Evolutionary conservation across 106 monocot species (phyloP).

Genomic region (Dendrobium officinale): DNA sequence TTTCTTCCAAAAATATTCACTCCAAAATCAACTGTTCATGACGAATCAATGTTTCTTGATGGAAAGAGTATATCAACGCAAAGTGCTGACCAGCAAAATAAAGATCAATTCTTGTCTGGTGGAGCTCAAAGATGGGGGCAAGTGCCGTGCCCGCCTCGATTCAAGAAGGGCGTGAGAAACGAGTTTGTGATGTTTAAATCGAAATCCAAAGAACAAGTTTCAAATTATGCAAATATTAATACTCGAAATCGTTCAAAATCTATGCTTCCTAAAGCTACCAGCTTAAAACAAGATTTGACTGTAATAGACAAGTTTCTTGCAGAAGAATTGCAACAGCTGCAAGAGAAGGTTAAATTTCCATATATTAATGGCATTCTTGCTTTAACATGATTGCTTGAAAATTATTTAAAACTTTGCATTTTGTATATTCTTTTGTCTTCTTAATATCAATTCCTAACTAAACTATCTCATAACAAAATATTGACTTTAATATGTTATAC

Average conservation of each 20-base stretch:
- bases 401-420: neutral
- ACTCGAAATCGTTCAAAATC: neutral
- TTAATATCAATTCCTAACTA: neutral
- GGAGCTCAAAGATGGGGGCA: conserved; percentile 59
- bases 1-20: conserved; percentile 28
- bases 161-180: conserved; percentile 16
- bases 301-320: conserved; percentile 32
- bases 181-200: conserved; percentile 8
- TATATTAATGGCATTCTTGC: neutral
- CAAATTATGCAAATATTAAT: conserved; percentile 8
- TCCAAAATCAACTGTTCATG: conserved; percentile 24
- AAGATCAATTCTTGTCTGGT: conserved; percentile 5
- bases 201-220: conserved; percentile 10
- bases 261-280: conserved; percentile 9
- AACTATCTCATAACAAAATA: too few relatives aligned
- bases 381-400: neutral
- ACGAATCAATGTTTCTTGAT: conserved; percentile 16
- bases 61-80: conserved; percentile 9
- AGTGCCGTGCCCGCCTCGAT: conserved; percentile 58
- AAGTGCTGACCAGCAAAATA: conserved; percentile 8
- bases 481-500: too few relatives aligned
- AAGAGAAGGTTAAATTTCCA: conserved; percentile 22
- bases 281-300: conserved; percentile 21
- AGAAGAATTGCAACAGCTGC: conserved; percentile 26
- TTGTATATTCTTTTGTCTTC: neutral